Evolutionary conservation across 192 early-diverging fungal genomes (phyloP).

Genomic region (Podila clonocystis): DNA sequence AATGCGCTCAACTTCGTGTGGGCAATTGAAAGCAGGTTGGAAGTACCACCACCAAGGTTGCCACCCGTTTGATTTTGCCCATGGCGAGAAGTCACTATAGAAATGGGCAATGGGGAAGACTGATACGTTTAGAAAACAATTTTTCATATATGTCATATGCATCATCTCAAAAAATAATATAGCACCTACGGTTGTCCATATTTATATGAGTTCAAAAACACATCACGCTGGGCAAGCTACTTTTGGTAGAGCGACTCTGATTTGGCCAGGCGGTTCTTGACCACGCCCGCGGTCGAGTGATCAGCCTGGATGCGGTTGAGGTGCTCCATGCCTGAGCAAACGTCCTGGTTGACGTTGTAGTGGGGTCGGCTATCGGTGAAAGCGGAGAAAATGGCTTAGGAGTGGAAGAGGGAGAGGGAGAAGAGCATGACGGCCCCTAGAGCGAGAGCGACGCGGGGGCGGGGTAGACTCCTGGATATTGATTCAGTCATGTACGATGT

Average conservation of each 20-base stretch:
- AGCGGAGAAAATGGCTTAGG: too few species aligned
- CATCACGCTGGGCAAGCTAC: neutral
- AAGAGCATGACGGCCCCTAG: too few species aligned
- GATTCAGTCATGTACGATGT: too few species aligned
- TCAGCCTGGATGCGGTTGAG: too few species aligned
- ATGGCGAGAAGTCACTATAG: neutral
- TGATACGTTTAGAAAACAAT: neutral
- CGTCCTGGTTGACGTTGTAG: too few species aligned
- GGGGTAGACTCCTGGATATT: too few species aligned
- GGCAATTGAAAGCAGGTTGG: constrained; percentile 18
- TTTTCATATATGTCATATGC: neutral
- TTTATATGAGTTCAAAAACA: neutral
- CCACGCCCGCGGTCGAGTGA: neutral
- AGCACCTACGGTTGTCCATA: neutral
- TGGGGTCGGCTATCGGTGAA: too few species aligned
- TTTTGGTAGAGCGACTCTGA: neutral
- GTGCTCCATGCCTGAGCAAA: too few species aligned
- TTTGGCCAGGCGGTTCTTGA: neutral
- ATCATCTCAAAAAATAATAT: neutral
- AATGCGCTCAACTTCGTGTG: constrained; percentile 11
- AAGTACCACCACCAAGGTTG: constrained; percentile 21
- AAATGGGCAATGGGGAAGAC: neutral
- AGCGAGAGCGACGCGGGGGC: too few species aligned
- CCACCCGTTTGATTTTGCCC: neutral
- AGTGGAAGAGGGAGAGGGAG: too few species aligned